These are phyloP conservation scores for Trametes punicea DNA, from an alignment of 768 basidiomycete species.

Conservation along the genomic window DNA sequence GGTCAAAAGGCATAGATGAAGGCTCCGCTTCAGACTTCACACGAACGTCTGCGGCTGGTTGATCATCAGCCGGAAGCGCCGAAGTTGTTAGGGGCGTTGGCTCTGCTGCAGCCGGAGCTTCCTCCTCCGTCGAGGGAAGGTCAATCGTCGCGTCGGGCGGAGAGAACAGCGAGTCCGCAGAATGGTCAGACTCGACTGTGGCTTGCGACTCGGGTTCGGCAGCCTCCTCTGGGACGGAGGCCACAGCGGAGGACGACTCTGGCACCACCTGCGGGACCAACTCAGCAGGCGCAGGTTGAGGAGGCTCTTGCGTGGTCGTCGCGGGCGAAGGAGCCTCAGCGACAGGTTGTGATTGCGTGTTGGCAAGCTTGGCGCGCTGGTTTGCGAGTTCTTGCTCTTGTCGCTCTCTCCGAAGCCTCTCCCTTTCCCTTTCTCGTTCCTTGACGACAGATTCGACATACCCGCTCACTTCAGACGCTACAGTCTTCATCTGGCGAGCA, in stretches of 20 bases:
- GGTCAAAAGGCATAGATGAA: conserved; percentile 17
- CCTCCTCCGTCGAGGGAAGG: conserved; percentile 15
- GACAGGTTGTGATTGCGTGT: not conserved
- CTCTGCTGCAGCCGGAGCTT: not conserved
- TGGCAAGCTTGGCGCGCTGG: conserved; percentile 7
- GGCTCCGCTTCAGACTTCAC: not conserved
- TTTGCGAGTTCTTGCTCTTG: conserved; percentile 38
- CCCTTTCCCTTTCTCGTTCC: conserved; percentile 76
- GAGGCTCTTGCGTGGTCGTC: not conserved
- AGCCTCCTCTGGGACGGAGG: not conserved
- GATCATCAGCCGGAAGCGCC: not conserved
- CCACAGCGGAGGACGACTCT: not conserved
- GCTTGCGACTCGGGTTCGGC: conserved; percentile 3
- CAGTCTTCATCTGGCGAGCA: conserved; percentile 45
- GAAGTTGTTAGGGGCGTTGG: not conserved
- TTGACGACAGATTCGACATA: conserved; percentile 75
- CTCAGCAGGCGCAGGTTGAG: not conserved
- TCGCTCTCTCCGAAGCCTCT: conserved; percentile 64
- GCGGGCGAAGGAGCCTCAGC: not conserved
- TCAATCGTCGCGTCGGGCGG: conserved; percentile 14
- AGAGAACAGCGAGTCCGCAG: conserved; percentile 21
- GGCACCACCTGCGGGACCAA: not conserved
- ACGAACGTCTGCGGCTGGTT: not conserved
- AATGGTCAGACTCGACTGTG: conserved; percentile 10
- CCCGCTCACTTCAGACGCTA: conserved; percentile 58